Evolutionary conservation across 768 basidiomycete genomes (phyloP), one percentile per base, ranked within the genome.

Genomic region (Asterophora parasitica): DNA sequence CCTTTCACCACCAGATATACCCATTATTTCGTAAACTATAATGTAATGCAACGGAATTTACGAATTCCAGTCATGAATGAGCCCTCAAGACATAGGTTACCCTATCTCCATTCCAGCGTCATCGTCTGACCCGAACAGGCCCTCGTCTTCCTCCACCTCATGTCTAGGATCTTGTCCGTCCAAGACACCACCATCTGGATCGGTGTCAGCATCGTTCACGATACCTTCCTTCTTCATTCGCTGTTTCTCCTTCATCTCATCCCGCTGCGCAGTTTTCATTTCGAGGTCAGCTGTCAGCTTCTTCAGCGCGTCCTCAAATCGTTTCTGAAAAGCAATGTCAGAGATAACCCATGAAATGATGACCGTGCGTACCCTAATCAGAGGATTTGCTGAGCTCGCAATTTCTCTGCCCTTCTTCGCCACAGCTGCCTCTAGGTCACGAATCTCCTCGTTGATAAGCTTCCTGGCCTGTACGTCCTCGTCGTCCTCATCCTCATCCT

Each of bases 241-340:
- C 56, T 83, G 83, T 58, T 82, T 75, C 66, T 91, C 88, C 58
- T 81, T 82, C 62, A 92, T 67, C 57, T 86, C 87, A 54, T 92
- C 89, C 47, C 85, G 75, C 61, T 92, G 90, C 0, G 77, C 77
- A 8, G 77, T 68, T 62, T 93, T 94, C 78, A 84, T 82, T 54
- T 94, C 92, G 26, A 94, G 70, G 61, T 96, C 92, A 30, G 82
- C 79, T 9, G 83, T 78, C 40, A 96, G 74, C 66, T 95, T 96
- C 72, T 84, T 89, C 58, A 94, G 66, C 13, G 88, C 86, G 61
- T 95, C 93, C 63, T 94, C 91, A 66, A 95, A 94, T 30, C 92
- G 92, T 79, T 86, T 87, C 86, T 93, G 42, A 49, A 16, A 31
- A 36, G 23, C 31, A 5, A 30, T 43, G 42, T 50, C 20, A 17